Evolutionary conservation across 345 rosid genomes (phyloP).

Genomic region (Bruguiera parviflora): DNA sequence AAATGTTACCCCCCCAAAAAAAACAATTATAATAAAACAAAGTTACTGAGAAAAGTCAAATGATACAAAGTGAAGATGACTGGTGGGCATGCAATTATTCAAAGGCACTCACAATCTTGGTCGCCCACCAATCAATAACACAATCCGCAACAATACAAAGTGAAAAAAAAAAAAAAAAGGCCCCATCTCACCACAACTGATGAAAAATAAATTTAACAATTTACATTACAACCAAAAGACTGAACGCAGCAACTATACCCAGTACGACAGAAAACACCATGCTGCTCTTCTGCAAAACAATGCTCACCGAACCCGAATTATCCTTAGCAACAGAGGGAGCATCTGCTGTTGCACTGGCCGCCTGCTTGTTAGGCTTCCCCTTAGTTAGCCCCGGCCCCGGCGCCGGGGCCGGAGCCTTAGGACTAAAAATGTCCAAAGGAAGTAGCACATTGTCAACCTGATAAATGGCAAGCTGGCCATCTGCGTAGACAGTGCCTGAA

Average conservation of each 20-base stretch:
- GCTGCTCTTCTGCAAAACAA: not conserved
- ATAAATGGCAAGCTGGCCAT: conserved; percentile 35
- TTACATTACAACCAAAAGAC: not conserved
- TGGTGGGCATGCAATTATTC: conserved; percentile 2
- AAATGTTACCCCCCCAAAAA: not conserved
- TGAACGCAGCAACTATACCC: not conserved
- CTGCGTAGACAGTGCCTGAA: conserved; percentile 32
- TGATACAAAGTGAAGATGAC: not conserved
- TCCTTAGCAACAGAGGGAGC: conserved; percentile 11
- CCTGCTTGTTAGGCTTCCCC: conserved; percentile 10
- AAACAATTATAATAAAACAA: not conserved
- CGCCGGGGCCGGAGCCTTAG: conserved; percentile 23
- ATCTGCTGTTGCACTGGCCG: not conserved
- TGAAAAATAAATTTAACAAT: not conserved
- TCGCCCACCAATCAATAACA: not conserved
- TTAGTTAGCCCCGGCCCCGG: conserved; percentile 4
- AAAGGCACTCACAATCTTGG: conserved; percentile 2
- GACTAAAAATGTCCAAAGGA: conserved; percentile 30
- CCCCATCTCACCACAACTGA: not conserved
- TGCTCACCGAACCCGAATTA: conserved; percentile 5
- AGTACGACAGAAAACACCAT: not conserved
- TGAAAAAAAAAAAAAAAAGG: not conserved
- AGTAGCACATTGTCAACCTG: conserved; percentile 42
- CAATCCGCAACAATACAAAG: not conserved
- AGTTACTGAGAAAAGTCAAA: not conserved